phyloP scores from a whole-genome alignment of 2,329 filamentous ascomycete species.

The Xylaria sp. region DNA sequence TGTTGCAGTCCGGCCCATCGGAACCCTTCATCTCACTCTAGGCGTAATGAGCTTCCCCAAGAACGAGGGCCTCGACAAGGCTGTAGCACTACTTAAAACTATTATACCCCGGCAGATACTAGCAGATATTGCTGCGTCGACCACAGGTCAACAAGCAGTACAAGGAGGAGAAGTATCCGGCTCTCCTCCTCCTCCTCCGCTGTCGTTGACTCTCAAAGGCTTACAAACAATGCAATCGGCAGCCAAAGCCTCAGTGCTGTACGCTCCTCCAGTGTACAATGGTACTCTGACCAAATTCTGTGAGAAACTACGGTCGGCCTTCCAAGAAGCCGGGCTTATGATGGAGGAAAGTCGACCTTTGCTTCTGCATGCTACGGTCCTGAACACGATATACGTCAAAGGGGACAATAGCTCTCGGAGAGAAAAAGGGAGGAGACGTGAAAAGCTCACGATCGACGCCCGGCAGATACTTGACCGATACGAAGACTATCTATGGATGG shows the following conservation, averaged over 20 bases:
- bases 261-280: constrained; percentile 69
- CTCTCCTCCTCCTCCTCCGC: constrained; percentile 29
- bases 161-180: constrained; percentile 9
- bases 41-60: constrained; percentile 82
- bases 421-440: constrained; percentile 46
- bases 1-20: constrained; percentile 71
- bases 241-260: constrained; percentile 70
- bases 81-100: constrained; percentile 54
- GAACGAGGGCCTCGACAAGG: constrained; percentile 57
- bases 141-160: constrained; percentile 12
- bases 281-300: constrained; percentile 68
- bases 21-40: constrained; percentile 86
- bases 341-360: constrained; percentile 70
- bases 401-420: constrained; percentile 44
- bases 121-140: constrained; percentile 36
- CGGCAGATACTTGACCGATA: constrained; percentile 68
- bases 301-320: constrained; percentile 62
- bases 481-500: constrained; percentile 76
- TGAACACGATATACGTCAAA: constrained; percentile 85
- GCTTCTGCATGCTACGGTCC: constrained; percentile 83
- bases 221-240: constrained; percentile 71
- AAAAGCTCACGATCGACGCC: constrained; percentile 64
- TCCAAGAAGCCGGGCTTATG: constrained; percentile 68
- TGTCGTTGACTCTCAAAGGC: constrained; percentile 63
- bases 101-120: constrained; percentile 57